Conservation (phyloP, 2,329 filamentous ascomycete species). For the Venturia pyrina region DNA sequence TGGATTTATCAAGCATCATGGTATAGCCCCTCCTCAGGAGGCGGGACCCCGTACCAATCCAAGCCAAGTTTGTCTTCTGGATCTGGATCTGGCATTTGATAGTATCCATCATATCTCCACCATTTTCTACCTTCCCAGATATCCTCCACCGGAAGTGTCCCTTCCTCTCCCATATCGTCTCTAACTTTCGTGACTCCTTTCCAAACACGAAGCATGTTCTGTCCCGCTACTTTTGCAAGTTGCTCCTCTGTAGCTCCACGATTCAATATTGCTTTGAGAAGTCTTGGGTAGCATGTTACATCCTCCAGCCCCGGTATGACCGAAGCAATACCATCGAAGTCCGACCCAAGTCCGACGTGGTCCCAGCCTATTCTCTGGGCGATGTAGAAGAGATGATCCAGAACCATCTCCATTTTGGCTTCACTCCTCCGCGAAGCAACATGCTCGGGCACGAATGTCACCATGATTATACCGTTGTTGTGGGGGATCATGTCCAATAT, state of each 20-base stretch:
- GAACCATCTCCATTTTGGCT: constrained; percentile 14
- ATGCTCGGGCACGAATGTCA: constrained; percentile 17
- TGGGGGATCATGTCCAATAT: constrained; percentile 15
- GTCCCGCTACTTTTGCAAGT: background rate
- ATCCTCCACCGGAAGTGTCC: background rate
- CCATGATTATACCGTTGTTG: constrained; percentile 20
- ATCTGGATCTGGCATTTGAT: background rate
- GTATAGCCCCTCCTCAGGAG: background rate
- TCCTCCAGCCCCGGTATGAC: background rate
- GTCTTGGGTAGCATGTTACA: constrained; percentile 1
- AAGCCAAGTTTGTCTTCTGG: background rate
- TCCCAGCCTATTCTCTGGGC: constrained; percentile 23
- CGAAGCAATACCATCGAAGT: constrained; percentile 1
- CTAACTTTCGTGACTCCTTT: background rate
- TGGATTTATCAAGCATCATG: background rate
- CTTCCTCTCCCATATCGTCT: background rate
- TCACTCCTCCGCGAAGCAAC: constrained; percentile 12
- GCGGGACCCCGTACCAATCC: background rate
- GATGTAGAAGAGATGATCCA: constrained; percentile 26
- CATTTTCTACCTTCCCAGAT: background rate
- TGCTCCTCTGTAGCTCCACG: background rate
- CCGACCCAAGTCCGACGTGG: constrained; percentile 22
- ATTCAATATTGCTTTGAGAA: background rate
- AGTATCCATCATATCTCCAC: background rate
- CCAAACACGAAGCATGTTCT: background rate